phyloP scores from a whole-genome alignment of 164 flowering plant species.

The Magnolia officinalis region DNA sequence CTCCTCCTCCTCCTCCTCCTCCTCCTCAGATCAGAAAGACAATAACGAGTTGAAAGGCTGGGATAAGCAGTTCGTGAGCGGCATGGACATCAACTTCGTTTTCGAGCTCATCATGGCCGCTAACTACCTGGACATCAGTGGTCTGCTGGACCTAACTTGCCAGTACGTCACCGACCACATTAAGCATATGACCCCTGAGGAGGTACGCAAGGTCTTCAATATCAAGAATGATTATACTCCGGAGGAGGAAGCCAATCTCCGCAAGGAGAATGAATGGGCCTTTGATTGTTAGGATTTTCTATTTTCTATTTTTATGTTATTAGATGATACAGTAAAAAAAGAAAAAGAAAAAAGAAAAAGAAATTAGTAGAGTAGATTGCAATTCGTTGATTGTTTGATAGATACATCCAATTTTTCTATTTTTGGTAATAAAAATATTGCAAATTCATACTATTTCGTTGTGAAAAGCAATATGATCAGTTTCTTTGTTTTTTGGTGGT shows the following conservation, averaged over 20 bases:
- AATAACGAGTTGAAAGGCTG: constrained; percentile 44
- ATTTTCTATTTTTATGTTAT: no score
- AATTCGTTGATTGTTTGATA: no score
- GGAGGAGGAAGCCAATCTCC: constrained; percentile 6
- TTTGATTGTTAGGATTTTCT: neutral
- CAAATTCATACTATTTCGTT: no score
- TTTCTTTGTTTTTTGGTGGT: no score
- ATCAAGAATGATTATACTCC: neutral
- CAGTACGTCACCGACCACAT: neutral
- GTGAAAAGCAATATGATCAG: no score
- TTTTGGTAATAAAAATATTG: no score
- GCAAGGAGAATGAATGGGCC: constrained; percentile 7
- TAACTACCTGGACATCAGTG: constrained; percentile 3
- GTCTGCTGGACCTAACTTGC: constrained; percentile 2
- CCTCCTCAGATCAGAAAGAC: constrained; percentile 22
- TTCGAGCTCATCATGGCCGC: constrained; percentile 38
- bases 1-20: constrained; percentile 35
- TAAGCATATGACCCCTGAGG: neutral
- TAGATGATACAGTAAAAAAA: no score
- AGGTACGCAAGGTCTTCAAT: neutral
- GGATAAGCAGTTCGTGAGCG: constrained; percentile 53
- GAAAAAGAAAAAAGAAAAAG: no score
- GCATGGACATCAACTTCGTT: constrained; percentile 51
- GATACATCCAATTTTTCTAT: no score
- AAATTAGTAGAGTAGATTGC: no score